These are phyloP conservation scores for Kwoniella shivajii DNA, from an alignment of 1,284 basidiomycete genomes.

Conservation along the genomic window DNA sequence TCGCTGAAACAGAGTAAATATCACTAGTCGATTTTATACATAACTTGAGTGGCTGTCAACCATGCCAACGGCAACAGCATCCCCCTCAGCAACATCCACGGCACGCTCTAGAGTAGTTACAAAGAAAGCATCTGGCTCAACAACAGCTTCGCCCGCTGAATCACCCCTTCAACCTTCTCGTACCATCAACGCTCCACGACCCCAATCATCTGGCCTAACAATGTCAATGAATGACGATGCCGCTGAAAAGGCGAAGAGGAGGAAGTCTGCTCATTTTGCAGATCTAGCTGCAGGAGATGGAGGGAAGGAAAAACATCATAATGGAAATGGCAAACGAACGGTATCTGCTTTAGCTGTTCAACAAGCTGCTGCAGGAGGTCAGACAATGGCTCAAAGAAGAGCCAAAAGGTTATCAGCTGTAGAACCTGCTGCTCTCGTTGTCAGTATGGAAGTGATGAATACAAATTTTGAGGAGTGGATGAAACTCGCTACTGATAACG, in stretches of 20 bases:
- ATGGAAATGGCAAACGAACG: conserved; percentile 22
- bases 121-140: conserved; percentile 5
- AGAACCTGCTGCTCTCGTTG: conserved; percentile 30
- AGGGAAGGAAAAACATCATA: conserved; percentile 9
- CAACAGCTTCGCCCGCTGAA: conserved; percentile 1
- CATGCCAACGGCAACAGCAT: conserved; percentile 12
- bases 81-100: conserved; percentile 1
- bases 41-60: no score
- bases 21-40: no score
- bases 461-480: conserved; percentile 99
- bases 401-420: conserved; percentile 45
- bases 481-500: conserved; percentile 99
- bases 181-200: conserved; percentile 8
- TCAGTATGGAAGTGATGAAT: conserved; percentile 72
- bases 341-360: conserved; percentile 36
- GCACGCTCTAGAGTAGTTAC: background rate
- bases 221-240: conserved; percentile 43
- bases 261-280: conserved; percentile 47
- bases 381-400: conserved; percentile 14
- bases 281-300: conserved; percentile 19
- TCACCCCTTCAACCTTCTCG: conserved; percentile 21
- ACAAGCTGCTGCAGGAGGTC: conserved; percentile 13
- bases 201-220: conserved; percentile 4
- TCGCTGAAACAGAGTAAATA: no score
- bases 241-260: conserved; percentile 42